Conservation (phyloP, 2,329 filamentous ascomycete species). For the Xylaria sp. region DNA sequence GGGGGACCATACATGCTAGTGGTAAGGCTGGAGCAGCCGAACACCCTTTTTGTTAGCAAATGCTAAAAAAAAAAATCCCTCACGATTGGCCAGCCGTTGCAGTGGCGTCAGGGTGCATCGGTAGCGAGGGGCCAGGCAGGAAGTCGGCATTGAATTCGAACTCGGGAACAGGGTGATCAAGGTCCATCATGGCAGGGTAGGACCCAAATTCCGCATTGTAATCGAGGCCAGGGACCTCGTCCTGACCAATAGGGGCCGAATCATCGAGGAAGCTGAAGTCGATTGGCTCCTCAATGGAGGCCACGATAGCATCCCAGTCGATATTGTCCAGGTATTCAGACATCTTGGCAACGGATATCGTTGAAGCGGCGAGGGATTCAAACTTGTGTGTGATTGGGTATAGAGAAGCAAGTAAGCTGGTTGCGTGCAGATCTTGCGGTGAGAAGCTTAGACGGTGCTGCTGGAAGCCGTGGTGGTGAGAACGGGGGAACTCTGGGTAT, state of each 20-base stretch:
- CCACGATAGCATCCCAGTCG: conserved; percentile 33
- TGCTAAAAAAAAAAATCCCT: conserved; percentile 48
- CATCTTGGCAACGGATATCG: conserved; percentile 39
- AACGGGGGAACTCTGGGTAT: conserved; percentile 36
- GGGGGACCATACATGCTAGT: too few species aligned
- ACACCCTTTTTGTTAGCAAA: conserved; percentile 51
- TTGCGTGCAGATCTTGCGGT: conserved; percentile 12
- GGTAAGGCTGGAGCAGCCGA: too few species aligned
- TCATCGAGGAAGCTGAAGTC: conserved; percentile 31
- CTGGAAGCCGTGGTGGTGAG: conserved; percentile 15
- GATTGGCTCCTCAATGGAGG: conserved; percentile 6
- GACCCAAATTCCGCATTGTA: neutral
- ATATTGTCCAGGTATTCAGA: conserved; percentile 41
- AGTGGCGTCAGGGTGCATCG: conserved; percentile 36
- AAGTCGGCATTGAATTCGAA: conserved; percentile 20
- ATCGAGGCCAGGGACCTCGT: conserved; percentile 12
- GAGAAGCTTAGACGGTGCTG: conserved; percentile 5
- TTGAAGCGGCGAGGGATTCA: conserved; percentile 41
- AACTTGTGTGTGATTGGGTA: conserved; percentile 28
- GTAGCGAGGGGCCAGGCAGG: conserved; percentile 14
- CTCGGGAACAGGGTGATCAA: neutral
- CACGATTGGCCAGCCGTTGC: conserved; percentile 39
- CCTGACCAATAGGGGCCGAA: conserved; percentile 35
- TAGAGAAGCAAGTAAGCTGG: conserved; percentile 9
- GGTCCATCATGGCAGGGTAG: conserved; percentile 4